Base-by-base conservation (phyloP, 495 filamentous ascomycete species). In the Neurospora sp. region DNA sequence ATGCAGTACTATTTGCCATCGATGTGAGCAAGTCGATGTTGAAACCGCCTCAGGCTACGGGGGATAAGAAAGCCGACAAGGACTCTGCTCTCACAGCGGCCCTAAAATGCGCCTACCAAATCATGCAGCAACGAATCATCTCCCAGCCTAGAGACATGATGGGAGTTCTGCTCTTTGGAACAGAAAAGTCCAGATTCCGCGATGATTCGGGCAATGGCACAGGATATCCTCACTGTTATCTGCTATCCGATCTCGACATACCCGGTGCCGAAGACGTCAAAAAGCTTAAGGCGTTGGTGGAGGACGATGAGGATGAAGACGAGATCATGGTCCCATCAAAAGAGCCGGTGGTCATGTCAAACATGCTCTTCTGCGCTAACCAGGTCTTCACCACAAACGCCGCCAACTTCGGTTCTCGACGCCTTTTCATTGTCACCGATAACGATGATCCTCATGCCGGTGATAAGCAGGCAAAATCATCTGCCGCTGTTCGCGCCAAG, bases 61-160 rank as follows among this genome's bases (percentile, higher is more conserved):
- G 90, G 76, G 81, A 89, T 53, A 95, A 91, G 84, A 94, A 95
- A 80, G 85, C 87, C 69, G 87, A 90, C 59, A 88, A 84, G 73
- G 92, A 93, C 75, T 90, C 89, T 27, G 89, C 94, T 2, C 84
- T 90, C 2, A 87, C 89, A 3, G 94, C 96, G 20, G 94, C 96
- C 8, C 85, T 99, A 37, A 97, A 97, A 85, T 97, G 94, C 78
- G 95, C 96, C 70, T 96, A 97, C 76, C 88, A 92, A 71, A 86
- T 99, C 71, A 97, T 98, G 91, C 94, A 98, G 82, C 95, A 97
- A 82, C 91, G 96, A 72, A 98, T 99, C 76, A 98, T 99, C 78
- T 94, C 94, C 3, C 94, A 94, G 74, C 96, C 96, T 0, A 93
- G 90, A 78, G 96, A 98, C 76, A 97, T 98, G 95, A 97, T 99